Evolutionary conservation across 768 basidiomycete species (phyloP).

Genomic region (Suillus sp.): DNA sequence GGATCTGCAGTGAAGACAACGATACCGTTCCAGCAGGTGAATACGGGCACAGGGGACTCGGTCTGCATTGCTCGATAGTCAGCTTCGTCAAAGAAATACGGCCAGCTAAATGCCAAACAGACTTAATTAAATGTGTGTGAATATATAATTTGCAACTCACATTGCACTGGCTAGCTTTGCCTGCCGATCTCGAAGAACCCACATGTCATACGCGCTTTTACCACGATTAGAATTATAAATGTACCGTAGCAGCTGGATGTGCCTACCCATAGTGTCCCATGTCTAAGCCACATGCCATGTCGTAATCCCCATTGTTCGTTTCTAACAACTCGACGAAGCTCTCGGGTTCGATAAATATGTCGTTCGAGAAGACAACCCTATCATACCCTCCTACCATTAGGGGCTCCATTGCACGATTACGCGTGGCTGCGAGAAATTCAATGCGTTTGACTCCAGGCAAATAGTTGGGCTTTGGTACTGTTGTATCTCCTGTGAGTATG

Average conservation of each 20-base stretch:
- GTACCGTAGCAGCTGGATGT: background rate
- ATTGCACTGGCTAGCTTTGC: constrained; percentile 27
- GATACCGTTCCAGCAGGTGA: constrained; percentile 51
- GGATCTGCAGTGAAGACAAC: constrained; percentile 43
- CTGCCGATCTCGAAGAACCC: constrained; percentile 40
- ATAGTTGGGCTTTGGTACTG: constrained; percentile 25
- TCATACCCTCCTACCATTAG: constrained; percentile 41
- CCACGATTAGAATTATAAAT: background rate
- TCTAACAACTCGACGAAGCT: constrained; percentile 41
- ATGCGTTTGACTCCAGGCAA: constrained; percentile 32
- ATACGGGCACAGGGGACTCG: constrained; percentile 45
- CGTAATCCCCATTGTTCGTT: constrained; percentile 41
- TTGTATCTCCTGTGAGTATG: constrained; percentile 31
- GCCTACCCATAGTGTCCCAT: constrained; percentile 36
- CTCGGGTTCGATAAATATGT: constrained; percentile 44
- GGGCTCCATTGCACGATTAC: constrained; percentile 47
- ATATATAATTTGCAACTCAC: constrained; percentile 1
- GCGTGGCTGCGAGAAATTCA: constrained; percentile 38
- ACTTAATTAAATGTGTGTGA: background rate
- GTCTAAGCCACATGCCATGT: constrained; percentile 48
- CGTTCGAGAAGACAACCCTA: constrained; percentile 45
- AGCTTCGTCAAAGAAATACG: constrained; percentile 43
- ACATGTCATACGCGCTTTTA: constrained; percentile 39
- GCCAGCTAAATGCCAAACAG: constrained; percentile 31
- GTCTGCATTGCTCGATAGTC: constrained; percentile 37